These are phyloP conservation scores for Cyberlindnera galapagoensis DNA, from an alignment of 805 yeast species.

Conservation along the genomic window DNA sequence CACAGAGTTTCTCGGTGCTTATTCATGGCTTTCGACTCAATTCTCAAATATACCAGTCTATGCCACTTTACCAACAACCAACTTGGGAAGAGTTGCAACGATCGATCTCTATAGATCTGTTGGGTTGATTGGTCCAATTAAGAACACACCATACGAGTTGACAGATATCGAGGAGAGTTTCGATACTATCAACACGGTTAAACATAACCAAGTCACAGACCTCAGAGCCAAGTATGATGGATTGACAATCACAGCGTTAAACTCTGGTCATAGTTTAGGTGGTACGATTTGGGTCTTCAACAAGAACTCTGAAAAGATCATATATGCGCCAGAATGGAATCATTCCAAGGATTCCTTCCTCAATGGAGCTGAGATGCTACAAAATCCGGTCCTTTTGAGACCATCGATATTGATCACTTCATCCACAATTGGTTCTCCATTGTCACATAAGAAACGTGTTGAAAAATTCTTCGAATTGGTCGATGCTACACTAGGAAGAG, in stretches of 20 bases:
- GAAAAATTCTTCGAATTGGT: conserved; percentile 58
- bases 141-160: conserved; percentile 50
- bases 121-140: conserved; percentile 71
- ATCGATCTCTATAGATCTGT: conserved; percentile 71
- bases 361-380: conserved; percentile 59
- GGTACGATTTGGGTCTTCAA: conserved; percentile 84
- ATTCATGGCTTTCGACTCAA: conserved; percentile 58
- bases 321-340: conserved; percentile 92
- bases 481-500: conserved; percentile 59
- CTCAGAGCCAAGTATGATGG: conserved; percentile 56
- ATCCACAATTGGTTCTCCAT: conserved; percentile 56
- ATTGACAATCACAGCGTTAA: conserved; percentile 67
- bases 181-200: conserved; percentile 61
- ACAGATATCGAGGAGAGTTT: conserved; percentile 76
- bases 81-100: conserved; percentile 78
- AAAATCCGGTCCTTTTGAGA: conserved; percentile 56
- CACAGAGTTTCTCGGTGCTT: conserved; percentile 73
- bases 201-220: conserved; percentile 70
- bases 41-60: conserved; percentile 65
- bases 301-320: conserved; percentile 69
- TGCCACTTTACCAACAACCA: conserved; percentile 85
- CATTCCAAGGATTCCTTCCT: conserved; percentile 85
- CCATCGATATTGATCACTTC: conserved; percentile 83
- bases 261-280: conserved; percentile 90
- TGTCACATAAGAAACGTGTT: conserved; percentile 56